Evolutionary conservation across 2,329 filamentous ascomycete genomes (phyloP).

Genomic region (Phoma sp.): DNA sequence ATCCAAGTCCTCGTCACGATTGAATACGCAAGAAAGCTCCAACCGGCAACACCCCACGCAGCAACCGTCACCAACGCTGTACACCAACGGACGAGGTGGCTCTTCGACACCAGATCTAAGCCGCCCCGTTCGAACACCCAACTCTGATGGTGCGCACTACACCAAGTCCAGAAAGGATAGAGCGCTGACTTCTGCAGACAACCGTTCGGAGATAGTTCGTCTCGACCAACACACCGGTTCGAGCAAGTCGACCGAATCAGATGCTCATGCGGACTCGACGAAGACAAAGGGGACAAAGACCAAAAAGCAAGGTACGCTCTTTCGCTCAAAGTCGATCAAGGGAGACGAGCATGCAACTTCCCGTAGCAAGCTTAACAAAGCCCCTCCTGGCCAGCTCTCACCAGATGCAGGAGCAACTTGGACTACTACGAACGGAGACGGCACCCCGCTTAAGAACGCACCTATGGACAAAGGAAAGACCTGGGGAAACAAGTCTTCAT

Average conservation of each 20-base stretch:
- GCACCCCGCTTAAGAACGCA: conserved; percentile 65
- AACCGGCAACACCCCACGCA: conserved; percentile 45
- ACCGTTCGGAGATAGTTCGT: conserved; percentile 39
- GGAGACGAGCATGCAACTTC: conserved; percentile 47
- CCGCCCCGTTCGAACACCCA: conserved; percentile 46
- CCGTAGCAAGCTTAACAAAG: conserved; percentile 44
- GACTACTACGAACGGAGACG: conserved; percentile 45
- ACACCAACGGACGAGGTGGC: conserved; percentile 53
- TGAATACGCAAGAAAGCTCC: conserved; percentile 47
- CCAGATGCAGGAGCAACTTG: conserved; percentile 39
- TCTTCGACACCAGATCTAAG: conserved; percentile 59
- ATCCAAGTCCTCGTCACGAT: conserved; percentile 55
- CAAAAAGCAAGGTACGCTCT: conserved; percentile 49
- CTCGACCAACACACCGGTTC: conserved; percentile 40
- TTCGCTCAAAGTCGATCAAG: conserved; percentile 54
- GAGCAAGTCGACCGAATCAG: conserved; percentile 39
- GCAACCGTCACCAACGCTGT: conserved; percentile 42
- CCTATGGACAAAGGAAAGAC: conserved; percentile 72
- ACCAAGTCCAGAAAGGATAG: no score
- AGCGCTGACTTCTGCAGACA: conserved; percentile 35
- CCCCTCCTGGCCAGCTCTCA: conserved; percentile 39
- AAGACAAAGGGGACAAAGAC: conserved; percentile 37
- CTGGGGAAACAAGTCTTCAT: conserved; percentile 71
- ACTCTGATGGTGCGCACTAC: conserved; percentile 42
- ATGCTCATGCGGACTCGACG: conserved; percentile 28